Evolutionary conservation across 2,329 filamentous ascomycete genomes (phyloP), one percentile per base, ranked within the genome.

Genomic region (Ophiostoma perfectum): DNA sequence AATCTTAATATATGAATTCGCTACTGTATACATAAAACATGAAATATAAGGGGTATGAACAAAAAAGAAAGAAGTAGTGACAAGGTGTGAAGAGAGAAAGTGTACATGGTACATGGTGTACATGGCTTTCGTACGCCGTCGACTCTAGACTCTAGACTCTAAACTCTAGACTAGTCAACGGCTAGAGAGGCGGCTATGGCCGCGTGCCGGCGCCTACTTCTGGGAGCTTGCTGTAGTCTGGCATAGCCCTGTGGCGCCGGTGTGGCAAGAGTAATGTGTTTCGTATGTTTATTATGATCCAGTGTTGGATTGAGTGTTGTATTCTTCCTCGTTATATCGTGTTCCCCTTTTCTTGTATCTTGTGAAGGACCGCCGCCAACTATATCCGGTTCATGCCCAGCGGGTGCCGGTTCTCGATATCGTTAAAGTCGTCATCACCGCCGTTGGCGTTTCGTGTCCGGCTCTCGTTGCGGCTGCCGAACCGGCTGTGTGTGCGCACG

Each of bases 321-420:
- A 16, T 16, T 52, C 49, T 5, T 63, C 42, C n/a, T 27, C n/a
- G 16, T 64, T 38, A 5, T 27, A 4, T 5, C 36, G 12, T 45
- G 11, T 47, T 64, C 4, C 7, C 14, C 18, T 27, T 64, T 39
- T 16, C 5, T 49, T 65, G 5, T 52, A 9, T 18, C 45, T n/a
- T 49, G 18, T 49, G 7, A 16, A 4, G 18, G 14, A 49, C 47
- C 16, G 16, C 47, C 18, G 16, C 8, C 45, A 18, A 18, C 49
- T 52, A 84, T 78, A 85, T 81, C 73, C 80, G 79, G 75, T 87
- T 86, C 83, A 86, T 85, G 67, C 79, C 82, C 36, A 86, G 76
- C 3, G 84, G 84, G 73, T 86, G 84, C 75, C 84, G 81, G 67
- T 80, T 77, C 64, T 80, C 78, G 62, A 78, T 72, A n/a, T 72